Evolutionary conservation across 1,284 basidiomycete species (phyloP).

Genomic region (Microbotryum violaceum): DNA sequence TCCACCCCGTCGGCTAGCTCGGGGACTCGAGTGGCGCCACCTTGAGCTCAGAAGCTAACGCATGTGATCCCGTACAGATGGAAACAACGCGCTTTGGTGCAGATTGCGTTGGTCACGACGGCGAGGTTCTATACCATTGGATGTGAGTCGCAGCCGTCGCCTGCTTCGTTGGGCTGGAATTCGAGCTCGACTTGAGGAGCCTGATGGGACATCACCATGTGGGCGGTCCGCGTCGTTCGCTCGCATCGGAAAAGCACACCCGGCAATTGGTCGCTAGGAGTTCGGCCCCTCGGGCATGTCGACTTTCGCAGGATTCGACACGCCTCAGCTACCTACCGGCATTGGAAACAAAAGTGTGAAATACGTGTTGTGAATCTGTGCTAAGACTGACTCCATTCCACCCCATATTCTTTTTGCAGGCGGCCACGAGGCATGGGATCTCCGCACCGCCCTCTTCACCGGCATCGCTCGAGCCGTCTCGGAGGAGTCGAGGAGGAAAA

Average conservation of each 20-base stretch:
- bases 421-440: constrained; percentile 8
- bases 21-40: too few species aligned
- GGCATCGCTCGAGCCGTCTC: constrained; percentile 4
- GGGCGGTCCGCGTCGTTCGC: too few species aligned
- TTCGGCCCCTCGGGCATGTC: not conserved
- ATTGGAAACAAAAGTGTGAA: too few species aligned
- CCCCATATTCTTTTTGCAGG: not conserved
- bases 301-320: not conserved
- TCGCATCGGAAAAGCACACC: too few species aligned
- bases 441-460: constrained; percentile 11
- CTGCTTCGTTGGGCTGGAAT: not conserved
- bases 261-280: too few species aligned
- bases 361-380: too few species aligned
- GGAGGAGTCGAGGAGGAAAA: not conserved
- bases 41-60: too few species aligned
- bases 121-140: constrained; percentile 1
- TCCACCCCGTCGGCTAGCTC: too few species aligned
- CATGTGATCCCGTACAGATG: not conserved
- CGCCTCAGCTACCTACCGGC: too few species aligned
- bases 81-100: not conserved
- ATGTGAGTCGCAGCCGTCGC: not conserved
- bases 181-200: not conserved
- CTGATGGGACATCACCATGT: too few species aligned
- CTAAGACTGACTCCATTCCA: too few species aligned
- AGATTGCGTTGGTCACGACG: not conserved